Evolutionary conservation across 192 early-diverging fungal species (phyloP).

Genomic region (Mortierella antarctica): DNA sequence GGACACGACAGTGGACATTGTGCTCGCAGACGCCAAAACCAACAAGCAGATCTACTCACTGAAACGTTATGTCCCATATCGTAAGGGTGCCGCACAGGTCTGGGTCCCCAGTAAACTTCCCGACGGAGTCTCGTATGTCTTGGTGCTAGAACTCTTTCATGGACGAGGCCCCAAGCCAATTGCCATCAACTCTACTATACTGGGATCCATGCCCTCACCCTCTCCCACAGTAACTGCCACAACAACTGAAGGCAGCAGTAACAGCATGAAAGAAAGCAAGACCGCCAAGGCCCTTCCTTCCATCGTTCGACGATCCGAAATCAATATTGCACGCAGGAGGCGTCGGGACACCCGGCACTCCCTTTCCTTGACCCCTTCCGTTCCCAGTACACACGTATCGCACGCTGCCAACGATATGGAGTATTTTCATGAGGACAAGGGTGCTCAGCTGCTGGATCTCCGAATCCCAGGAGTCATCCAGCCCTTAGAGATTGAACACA

Average conservation of each 20-base stretch:
- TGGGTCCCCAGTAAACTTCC: conserved; percentile 23
- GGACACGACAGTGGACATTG: conserved; percentile 43
- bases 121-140: conserved; percentile 3
- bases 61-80: conserved; percentile 31
- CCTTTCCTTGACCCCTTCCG: not conserved
- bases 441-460: not conserved
- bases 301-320: conserved; percentile 34
- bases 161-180: conserved; percentile 17
- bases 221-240: not conserved
- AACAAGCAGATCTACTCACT: conserved; percentile 29
- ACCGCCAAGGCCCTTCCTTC: conserved; percentile 9
- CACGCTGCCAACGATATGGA: conserved; percentile 23
- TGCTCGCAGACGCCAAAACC: conserved; percentile 26
- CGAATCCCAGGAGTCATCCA: conserved; percentile 18
- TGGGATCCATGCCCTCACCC: not conserved
- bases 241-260: not conserved
- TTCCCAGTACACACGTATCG: not conserved
- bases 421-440: conserved; percentile 1
- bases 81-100: conserved; percentile 24
- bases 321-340: conserved; percentile 13
- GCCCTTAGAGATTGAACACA: conserved; percentile 37
- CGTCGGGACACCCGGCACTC: not conserved
- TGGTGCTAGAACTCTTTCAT: conserved; percentile 31
- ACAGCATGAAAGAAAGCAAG: not conserved
- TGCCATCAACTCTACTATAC: not conserved